Evolutionary conservation across 805 yeast genomes (phyloP).

Genomic region (Lipomyces kockii): DNA sequence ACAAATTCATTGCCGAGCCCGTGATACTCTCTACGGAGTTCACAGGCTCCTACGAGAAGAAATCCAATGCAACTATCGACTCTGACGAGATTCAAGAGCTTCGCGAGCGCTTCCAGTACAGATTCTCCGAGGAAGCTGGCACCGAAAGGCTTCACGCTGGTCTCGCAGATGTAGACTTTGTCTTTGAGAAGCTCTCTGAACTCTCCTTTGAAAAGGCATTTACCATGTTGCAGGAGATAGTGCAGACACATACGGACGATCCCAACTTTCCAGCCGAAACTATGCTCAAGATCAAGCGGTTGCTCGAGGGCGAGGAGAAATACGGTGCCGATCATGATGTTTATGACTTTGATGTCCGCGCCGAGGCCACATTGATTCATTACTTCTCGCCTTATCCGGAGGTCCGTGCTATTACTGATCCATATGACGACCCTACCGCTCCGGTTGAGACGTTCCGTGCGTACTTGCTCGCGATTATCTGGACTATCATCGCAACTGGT

Average conservation of each 20-base stretch:
- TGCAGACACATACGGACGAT: conserved; percentile 50
- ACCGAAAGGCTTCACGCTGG: conserved; percentile 1
- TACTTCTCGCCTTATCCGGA: conserved; percentile 65
- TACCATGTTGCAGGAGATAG: conserved; percentile 46
- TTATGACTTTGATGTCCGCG: conserved; percentile 44
- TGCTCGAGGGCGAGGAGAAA: conserved; percentile 8
- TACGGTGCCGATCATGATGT: conserved; percentile 1
- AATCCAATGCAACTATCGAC: not conserved
- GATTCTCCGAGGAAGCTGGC: conserved; percentile 8
- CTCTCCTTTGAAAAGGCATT: conserved; percentile 38
- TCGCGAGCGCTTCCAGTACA: conserved; percentile 6
- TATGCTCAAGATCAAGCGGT: conserved; percentile 40
- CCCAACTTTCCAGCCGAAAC: conserved; percentile 51
- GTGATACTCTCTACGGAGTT: conserved; percentile 5
- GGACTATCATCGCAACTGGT: conserved; percentile 61
- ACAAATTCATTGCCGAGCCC: not conserved
- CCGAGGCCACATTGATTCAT: conserved; percentile 51
- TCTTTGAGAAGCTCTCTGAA: not conserved
- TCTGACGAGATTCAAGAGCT: conserved; percentile 1
- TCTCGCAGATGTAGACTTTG: conserved; percentile 66
- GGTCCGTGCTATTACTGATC: conserved; percentile 64
- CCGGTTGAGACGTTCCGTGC: conserved; percentile 61
- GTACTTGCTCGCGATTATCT: conserved; percentile 57
- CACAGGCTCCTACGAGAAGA: conserved; percentile 1
- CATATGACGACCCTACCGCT: conserved; percentile 55